phyloP scores from a whole-genome alignment of 1,284 basidiomycete species.

The Trichosporon coremiiforme region DNA sequence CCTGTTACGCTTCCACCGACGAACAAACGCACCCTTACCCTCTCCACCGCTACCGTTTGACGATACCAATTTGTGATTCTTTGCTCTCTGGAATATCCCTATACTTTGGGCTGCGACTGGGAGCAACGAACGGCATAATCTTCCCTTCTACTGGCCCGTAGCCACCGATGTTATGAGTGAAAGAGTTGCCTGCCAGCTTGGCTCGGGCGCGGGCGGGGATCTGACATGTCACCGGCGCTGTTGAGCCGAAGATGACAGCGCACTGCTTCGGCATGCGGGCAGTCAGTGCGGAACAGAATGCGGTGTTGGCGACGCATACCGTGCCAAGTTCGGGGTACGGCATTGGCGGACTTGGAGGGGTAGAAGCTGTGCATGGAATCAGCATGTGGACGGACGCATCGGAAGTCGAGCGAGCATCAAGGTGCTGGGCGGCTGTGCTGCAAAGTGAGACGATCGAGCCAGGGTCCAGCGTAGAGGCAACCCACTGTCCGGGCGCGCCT shows the following conservation, averaged over 20 bases:
- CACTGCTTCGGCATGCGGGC: neutral
- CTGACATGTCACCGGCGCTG: too few species aligned
- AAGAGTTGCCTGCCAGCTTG: neutral
- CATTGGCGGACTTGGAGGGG: neutral
- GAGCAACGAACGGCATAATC: slow-evolving; percentile 9
- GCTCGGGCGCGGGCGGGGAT: too few species aligned
- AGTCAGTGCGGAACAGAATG: neutral
- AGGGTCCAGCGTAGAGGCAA: too few species aligned
- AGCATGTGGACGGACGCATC: too few species aligned
- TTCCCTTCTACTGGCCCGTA: slow-evolving; percentile 16
- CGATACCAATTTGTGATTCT: slow-evolving; percentile 11
- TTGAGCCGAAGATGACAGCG: too few species aligned
- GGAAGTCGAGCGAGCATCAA: too few species aligned
- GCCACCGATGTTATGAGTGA: slow-evolving; percentile 16
- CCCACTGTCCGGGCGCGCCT: too few species aligned
- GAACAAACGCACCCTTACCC: slow-evolving; percentile 12
- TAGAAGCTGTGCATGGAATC: neutral
- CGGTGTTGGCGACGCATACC: neutral
- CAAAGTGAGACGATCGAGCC: slow-evolving; percentile 11
- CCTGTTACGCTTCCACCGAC: slow-evolving; percentile 15
- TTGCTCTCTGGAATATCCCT: neutral
- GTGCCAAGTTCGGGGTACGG: too few species aligned
- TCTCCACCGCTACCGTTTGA: neutral
- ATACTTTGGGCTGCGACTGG: neutral
- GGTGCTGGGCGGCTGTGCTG: slow-evolving; percentile 1